Evolutionary conservation across 257 asterid species (phyloP).

Genomic region (Solanum okadae): DNA sequence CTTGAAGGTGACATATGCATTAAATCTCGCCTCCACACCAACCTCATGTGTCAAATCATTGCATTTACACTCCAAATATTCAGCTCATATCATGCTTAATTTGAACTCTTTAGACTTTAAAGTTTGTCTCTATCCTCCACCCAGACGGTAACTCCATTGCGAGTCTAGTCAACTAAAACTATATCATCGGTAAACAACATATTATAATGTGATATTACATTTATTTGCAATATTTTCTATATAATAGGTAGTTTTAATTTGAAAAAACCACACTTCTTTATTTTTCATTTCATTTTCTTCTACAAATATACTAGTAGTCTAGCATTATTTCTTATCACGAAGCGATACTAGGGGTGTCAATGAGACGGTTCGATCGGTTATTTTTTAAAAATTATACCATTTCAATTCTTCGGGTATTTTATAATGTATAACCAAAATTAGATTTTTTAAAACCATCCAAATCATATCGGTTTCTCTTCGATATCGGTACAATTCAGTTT

Average conservation of each 20-base stretch:
- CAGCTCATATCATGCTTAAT: neutral
- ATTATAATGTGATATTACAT: too few relatives aligned
- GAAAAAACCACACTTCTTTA: neutral
- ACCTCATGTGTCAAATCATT: neutral
- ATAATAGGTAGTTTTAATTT: neutral
- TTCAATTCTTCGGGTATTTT: too few relatives aligned
- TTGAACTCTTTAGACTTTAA: neutral
- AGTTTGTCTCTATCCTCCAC: neutral
- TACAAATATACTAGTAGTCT: neutral
- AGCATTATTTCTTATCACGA: neutral
- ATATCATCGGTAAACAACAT: too few relatives aligned
- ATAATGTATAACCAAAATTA: too few relatives aligned
- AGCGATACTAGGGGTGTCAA: too few relatives aligned
- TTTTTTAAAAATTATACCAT: too few relatives aligned
- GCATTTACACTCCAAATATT: neutral
- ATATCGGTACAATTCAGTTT: too few relatives aligned
- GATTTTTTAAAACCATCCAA: too few relatives aligned
- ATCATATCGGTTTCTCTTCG: too few relatives aligned
- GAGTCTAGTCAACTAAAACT: too few relatives aligned
- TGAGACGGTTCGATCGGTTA: too few relatives aligned
- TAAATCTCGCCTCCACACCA: neutral
- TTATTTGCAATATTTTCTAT: too few relatives aligned
- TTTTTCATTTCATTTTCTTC: neutral
- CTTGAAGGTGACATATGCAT: neutral
- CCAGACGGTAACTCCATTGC: fast-evolving